phyloP scores from a whole-genome alignment of 2,329 filamentous ascomycete species.

The Clonostachys chloroleuca region DNA sequence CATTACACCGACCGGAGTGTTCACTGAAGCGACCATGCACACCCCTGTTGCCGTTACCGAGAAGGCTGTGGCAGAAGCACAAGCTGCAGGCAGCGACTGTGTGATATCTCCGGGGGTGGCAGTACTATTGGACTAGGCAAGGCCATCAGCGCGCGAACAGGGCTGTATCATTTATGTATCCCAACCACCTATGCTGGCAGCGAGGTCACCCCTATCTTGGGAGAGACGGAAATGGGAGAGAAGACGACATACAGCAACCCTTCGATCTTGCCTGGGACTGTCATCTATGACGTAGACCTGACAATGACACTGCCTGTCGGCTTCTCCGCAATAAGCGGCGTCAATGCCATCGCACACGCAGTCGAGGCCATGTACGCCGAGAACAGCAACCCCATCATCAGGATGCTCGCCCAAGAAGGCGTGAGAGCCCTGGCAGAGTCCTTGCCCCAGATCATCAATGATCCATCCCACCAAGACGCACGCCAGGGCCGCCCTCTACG shows the following conservation, averaged over 20 bases:
- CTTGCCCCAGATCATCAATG: constrained; percentile 44
- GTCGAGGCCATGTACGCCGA: constrained; percentile 60
- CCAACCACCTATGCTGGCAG: constrained; percentile 58
- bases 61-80: constrained; percentile 42
- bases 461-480: constrained; percentile 36
- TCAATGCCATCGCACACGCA: constrained; percentile 57
- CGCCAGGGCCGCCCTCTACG: constrained; percentile 46
- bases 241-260: constrained; percentile 55
- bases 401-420: constrained; percentile 53
- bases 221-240: constrained; percentile 52
- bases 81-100: constrained; percentile 40
- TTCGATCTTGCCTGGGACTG: constrained; percentile 53
- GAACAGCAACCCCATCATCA: constrained; percentile 57
- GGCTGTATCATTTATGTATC: constrained; percentile 48
- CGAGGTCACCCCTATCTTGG: constrained; percentile 62
- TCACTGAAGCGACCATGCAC: constrained; percentile 57
- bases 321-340: constrained; percentile 52
- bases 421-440: constrained; percentile 45
- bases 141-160: constrained; percentile 47
- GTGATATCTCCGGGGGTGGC: constrained; percentile 57
- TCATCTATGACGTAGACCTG: constrained; percentile 63
- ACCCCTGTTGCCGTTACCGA: constrained; percentile 54
- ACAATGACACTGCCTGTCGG: constrained; percentile 51
- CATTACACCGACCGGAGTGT: constrained; percentile 20
- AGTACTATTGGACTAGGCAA: constrained; percentile 57